A percentile compares a stretch with the other conserved stretches of the same genome.
Conservation (phyloP, 495 filamentous ascomycete species). For the Tetracladium marchalianum region DNA sequence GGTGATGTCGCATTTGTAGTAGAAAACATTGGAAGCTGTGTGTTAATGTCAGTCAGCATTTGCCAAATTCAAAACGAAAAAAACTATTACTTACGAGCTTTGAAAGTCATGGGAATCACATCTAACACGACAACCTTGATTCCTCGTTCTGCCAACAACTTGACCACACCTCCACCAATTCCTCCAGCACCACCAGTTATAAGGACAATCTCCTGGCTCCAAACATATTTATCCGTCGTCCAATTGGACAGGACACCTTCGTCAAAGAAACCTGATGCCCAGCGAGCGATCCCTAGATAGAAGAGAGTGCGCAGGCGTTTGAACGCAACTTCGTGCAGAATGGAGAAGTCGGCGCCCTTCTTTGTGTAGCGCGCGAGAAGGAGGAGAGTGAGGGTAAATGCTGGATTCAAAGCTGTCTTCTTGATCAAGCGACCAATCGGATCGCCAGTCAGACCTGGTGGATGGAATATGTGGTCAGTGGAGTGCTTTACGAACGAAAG, state of each 20-base stretch:
- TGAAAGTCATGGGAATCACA: conserved; percentile 47
- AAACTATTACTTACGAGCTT: conserved; percentile 33
- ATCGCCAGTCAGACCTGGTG: conserved; percentile 51
- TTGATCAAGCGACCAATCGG: conserved; percentile 42
- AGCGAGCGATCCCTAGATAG: conserved; percentile 36
- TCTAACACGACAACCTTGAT: conserved; percentile 63
- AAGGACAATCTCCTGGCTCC: conserved; percentile 58
- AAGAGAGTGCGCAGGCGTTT: conserved; percentile 36
- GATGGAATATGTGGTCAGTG: not conserved
- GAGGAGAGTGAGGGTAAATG: conserved; percentile 47
- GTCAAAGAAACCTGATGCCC: conserved; percentile 40
- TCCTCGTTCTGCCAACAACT: conserved; percentile 44
- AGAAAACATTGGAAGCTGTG: conserved; percentile 41
- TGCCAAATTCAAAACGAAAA: not conserved
- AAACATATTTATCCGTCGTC: conserved; percentile 51
- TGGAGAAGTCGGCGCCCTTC: conserved; percentile 40
- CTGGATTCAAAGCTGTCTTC: conserved; percentile 48
- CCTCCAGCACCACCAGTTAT: conserved; percentile 64
- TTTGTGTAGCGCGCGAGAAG: conserved; percentile 48
- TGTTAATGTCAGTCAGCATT: not conserved
- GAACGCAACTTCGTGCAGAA: conserved; percentile 38
- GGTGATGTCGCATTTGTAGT: conserved; percentile 57
- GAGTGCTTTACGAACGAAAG: not conserved
- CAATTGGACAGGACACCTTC: conserved; percentile 50
- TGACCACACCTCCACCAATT: conserved; percentile 53